Evolutionary conservation across 768 basidiomycete genomes (phyloP).

Genomic region (Trametes sanguinea): DNA sequence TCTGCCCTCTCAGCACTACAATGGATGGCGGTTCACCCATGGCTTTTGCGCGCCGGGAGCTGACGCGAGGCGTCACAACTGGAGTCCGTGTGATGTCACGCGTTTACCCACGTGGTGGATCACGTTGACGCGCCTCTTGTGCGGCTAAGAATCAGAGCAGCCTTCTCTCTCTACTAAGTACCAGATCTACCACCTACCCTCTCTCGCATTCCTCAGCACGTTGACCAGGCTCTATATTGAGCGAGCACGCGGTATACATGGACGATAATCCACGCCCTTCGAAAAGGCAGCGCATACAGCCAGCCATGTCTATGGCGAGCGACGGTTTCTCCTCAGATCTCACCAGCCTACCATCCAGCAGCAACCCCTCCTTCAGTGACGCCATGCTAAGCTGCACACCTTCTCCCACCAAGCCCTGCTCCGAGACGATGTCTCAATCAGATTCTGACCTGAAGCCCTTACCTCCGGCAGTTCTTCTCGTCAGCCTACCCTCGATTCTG

Average conservation of each 20-base stretch:
- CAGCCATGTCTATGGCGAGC: not conserved
- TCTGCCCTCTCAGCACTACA: too few species aligned
- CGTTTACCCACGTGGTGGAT: not conserved
- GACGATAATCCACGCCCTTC: slow-evolving; percentile 15
- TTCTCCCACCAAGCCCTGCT: not conserved
- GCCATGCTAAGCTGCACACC: not conserved
- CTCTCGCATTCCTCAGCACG: too few species aligned
- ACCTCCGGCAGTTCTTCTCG: slow-evolving; percentile 51
- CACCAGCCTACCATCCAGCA: slow-evolving; percentile 13
- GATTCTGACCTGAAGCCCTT: slow-evolving; percentile 33
- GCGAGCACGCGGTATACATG: not conserved
- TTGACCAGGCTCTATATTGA: too few species aligned
- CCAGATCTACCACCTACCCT: too few species aligned
- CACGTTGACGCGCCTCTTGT: not conserved
- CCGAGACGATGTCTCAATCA: not conserved
- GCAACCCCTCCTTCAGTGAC: not conserved
- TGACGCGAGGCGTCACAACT: not conserved
- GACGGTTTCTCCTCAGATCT: slow-evolving; percentile 12
- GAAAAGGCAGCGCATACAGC: slow-evolving; percentile 24
- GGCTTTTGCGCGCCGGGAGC: too few species aligned
- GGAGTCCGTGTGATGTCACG: slow-evolving; percentile 1
- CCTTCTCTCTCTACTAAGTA: too few species aligned
- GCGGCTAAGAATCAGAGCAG: not conserved
- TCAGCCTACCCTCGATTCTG: slow-evolving; percentile 62
- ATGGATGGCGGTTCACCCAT: too few species aligned